A percentile compares a stretch with the other conserved stretches of the same genome.
Evolutionary conservation across 306 rosid genomes (phyloP).

Genomic region (Styphnolobium japonicum): DNA sequence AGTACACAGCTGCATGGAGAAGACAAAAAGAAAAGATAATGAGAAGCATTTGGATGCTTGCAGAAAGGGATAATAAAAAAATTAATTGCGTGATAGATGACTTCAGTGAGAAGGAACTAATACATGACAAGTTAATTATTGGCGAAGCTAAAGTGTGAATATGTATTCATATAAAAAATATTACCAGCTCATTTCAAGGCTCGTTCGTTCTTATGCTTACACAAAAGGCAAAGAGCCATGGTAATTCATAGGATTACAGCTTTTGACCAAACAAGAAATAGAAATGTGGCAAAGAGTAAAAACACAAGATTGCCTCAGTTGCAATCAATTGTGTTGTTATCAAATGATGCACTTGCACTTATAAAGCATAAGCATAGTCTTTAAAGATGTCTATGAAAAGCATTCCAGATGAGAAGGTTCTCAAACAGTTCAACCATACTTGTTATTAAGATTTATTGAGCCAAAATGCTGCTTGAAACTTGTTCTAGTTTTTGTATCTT

Average conservation of each 20-base stretch:
- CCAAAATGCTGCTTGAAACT: background rate
- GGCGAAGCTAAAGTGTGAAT: background rate
- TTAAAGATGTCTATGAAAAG: no score
- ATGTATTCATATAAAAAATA: background rate
- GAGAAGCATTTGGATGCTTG: background rate
- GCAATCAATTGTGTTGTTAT: no score
- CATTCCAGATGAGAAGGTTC: no score
- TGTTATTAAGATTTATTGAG: no score
- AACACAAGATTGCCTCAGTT: no score
- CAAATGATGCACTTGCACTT: no score
- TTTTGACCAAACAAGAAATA: no score
- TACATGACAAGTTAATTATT: background rate
- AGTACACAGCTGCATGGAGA: constrained; percentile 71
- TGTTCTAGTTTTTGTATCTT: background rate
- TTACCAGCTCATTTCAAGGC: background rate
- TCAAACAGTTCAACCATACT: no score
- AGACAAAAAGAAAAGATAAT: background rate
- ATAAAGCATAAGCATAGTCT: no score
- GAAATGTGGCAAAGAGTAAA: no score
- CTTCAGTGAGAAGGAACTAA: background rate
- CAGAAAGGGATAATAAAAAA: background rate
- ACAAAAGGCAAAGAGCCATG: background rate
- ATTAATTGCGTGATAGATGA: background rate
- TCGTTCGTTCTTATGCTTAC: background rate
- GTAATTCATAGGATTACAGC: no score